Percentiles rank a stretch among this genome's conserved stretches.
phyloP scores from a whole-genome alignment of 2,329 filamentous ascomycete genomes.

The Aspergillus persii region DNA sequence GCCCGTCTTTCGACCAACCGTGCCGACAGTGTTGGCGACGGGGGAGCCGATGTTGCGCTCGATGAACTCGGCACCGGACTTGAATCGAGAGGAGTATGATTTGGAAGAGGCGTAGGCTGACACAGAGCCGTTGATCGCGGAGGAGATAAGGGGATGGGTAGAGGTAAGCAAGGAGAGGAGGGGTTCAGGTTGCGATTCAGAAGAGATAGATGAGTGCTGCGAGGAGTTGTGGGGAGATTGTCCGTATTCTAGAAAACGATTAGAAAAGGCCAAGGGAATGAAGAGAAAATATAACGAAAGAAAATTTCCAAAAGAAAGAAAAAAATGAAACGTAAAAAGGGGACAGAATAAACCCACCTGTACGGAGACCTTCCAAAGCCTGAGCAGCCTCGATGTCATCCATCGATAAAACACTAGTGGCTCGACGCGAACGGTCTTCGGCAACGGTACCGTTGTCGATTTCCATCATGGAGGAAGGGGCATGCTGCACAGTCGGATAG shows the following conservation, averaged over 20 bases:
- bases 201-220: slow-evolving; percentile 33
- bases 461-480: slow-evolving; percentile 37
- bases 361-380: slow-evolving; percentile 70
- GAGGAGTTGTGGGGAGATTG: slow-evolving; percentile 58
- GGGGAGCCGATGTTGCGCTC: slow-evolving; percentile 81
- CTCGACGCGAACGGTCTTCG: slow-evolving; percentile 43
- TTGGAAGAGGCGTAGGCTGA: slow-evolving; percentile 85
- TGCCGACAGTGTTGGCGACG: slow-evolving; percentile 81
- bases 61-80: slow-evolving; percentile 85
- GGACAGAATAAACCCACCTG: slow-evolving; percentile 54
- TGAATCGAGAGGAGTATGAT: slow-evolving; percentile 84
- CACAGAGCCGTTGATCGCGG: slow-evolving; percentile 78
- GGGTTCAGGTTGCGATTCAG: slow-evolving; percentile 65
- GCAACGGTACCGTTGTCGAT: slow-evolving; percentile 33
- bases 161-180: slow-evolving; percentile 83
- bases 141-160: slow-evolving; percentile 80
- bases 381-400: slow-evolving; percentile 64
- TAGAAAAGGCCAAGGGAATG: background rate
- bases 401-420: slow-evolving; percentile 47
- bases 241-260: slow-evolving; percentile 56
- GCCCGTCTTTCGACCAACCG: slow-evolving; percentile 78
- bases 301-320: background rate
- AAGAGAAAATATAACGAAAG: slow-evolving; percentile 11
- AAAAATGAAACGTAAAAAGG: background rate
- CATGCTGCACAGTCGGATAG: slow-evolving; percentile 24